Conservation (phyloP, 2,329 filamentous ascomycete genomes). For the Periconia sp. region DNA sequence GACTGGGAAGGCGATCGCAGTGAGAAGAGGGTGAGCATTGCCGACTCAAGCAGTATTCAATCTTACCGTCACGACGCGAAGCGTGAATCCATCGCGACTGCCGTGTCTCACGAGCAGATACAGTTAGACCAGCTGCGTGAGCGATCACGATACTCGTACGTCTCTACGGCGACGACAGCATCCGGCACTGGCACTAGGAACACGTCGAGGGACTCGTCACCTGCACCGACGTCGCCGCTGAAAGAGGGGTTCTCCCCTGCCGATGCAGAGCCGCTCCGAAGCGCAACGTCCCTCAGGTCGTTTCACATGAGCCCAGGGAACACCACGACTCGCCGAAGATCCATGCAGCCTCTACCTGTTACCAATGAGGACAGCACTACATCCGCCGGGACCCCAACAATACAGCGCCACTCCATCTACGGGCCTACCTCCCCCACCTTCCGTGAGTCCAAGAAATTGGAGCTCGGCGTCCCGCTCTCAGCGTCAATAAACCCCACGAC, state of each 20-base stretch:
- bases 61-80: slow-evolving; percentile 32
- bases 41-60: slow-evolving; percentile 37
- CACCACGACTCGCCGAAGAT: slow-evolving; percentile 40
- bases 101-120: slow-evolving; percentile 40
- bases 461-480: slow-evolving; percentile 11
- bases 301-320: slow-evolving; percentile 46
- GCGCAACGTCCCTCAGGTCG: slow-evolving; percentile 44
- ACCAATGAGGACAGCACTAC: slow-evolving; percentile 41
- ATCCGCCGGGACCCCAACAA: slow-evolving; percentile 19
- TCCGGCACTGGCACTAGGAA: slow-evolving; percentile 40
- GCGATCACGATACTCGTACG: slow-evolving; percentile 43
- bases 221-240: slow-evolving; percentile 41
- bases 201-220: slow-evolving; percentile 45
- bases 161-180: slow-evolving; percentile 44
- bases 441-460: slow-evolving; percentile 13
- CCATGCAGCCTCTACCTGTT: slow-evolving; percentile 45
- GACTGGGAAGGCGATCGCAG: slow-evolving; percentile 38
- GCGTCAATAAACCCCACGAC: not conserved
- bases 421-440: slow-evolving; percentile 31
- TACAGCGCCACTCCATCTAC: slow-evolving; percentile 41
- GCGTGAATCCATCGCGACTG: slow-evolving; percentile 41
- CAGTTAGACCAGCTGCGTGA: slow-evolving; percentile 47
- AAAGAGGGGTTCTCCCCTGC: slow-evolving; percentile 31
- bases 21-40: slow-evolving; percentile 32
- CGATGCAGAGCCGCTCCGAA: slow-evolving; percentile 37